A percentile compares a stretch with the other conserved stretches of the same genome.
Conservation (phyloP, 352 stramenopile species). For the Peronosclerospora sorghi region DNA sequence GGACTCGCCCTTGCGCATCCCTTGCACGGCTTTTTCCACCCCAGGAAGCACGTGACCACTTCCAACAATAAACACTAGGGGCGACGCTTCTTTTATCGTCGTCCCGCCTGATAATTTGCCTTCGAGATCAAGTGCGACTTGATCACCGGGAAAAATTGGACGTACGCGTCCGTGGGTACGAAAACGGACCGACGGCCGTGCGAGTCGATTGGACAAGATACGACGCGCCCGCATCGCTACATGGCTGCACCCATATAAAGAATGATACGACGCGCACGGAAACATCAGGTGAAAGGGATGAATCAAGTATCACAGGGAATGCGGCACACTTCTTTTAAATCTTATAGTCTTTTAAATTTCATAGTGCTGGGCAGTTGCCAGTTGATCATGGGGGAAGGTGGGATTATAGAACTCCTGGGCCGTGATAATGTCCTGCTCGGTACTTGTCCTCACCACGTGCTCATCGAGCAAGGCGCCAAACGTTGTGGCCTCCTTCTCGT, state of each 20-base stretch:
- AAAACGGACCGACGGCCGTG: not conserved
- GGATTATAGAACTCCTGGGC: conserved; percentile 48
- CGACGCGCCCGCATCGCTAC: not conserved
- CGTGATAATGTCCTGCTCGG: conserved; percentile 25
- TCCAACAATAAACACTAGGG: conserved; percentile 63
- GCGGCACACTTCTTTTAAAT: too few relatives aligned
- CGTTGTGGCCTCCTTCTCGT: conserved; percentile 12
- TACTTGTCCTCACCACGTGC: conserved; percentile 3
- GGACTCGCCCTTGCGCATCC: conserved; percentile 46
- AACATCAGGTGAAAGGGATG: too few relatives aligned
- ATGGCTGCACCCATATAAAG: not conserved
- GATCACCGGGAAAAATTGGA: conserved; percentile 60
- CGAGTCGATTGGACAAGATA: too few relatives aligned
- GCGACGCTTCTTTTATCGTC: conserved; percentile 30
- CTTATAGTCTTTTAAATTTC: conserved; percentile 27
- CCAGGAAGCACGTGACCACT: conserved; percentile 55
- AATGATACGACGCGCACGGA: not conserved
- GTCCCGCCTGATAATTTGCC: conserved; percentile 53
- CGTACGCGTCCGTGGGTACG: conserved; percentile 1
- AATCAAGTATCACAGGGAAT: too few relatives aligned
- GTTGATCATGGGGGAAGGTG: conserved; percentile 28
- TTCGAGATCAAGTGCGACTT: conserved; percentile 56
- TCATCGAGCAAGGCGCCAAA: conserved; percentile 13
- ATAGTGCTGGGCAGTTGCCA: conserved; percentile 35
- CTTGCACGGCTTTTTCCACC: conserved; percentile 60